Evolutionary conservation across 140 eudicot species (phyloP), one percentile per base, ranked within the genome.

Genomic region (Anethum foeniculum): DNA sequence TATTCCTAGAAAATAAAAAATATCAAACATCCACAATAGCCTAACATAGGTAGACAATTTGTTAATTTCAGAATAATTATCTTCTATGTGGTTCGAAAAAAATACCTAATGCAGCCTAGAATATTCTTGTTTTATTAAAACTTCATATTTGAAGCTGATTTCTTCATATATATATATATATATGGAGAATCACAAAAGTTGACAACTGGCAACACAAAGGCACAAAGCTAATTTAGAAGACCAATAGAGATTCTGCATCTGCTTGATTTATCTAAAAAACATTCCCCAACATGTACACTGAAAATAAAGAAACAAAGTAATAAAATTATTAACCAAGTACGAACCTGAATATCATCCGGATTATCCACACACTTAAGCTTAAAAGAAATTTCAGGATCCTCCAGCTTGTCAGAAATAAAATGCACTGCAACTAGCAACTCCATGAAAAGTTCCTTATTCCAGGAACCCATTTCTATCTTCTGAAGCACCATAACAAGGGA

Each of bases 321-420:
- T 64, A 47, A 23, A 58, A 44, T 71, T 13, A 25, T 27, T 47
- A 32, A 38, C 73, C 23, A 18, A 27, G 44, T 38, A 78, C 82
- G 51, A 48, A 90, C 98, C 95, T 95, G 99, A 85, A 95, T 88
- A 74, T 71, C 27, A 56, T 83, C 84, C 28, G 81, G 74, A 75
- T 86, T 90, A 86, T 92, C 97, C 71, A 85, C 88, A 32, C 89
- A 86, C 75, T 92, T 91, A 60, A 95, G 90, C 91, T 89, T 95
- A 87, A 90, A 90, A 46, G 88, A 82, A 64, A 92, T 76, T 81
- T 95, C 99, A 79, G 99, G 99, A 81, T 88, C 97, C 84, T 83
- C 95, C 80, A 95, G 81, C 82, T 88, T 92, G 56, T 89, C 93
- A 41, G 86, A 51, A 75, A 87, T 84, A 80, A 90, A 92, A 49